Evolutionary conservation across 495 filamentous ascomycete genomes (phyloP).

Genomic region (Aspergillus mulundensis): DNA sequence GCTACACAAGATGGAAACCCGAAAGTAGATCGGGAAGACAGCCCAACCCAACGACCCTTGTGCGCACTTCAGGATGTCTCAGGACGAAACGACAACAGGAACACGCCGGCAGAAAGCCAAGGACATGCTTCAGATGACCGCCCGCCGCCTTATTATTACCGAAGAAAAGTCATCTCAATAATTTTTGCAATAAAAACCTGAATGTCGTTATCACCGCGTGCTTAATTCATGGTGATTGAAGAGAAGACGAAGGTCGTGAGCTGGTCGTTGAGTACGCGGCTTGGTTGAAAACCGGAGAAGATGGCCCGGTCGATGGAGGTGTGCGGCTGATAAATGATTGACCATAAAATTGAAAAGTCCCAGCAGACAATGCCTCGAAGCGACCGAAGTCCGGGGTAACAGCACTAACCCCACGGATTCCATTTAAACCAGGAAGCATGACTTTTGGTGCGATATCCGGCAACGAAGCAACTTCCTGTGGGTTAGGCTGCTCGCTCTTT

Average conservation of each 20-base stretch:
- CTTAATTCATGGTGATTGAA: slow-evolving; percentile 24
- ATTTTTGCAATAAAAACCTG: neutral
- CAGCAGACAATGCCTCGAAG: slow-evolving; percentile 25
- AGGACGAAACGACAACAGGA: slow-evolving; percentile 9
- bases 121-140: slow-evolving; percentile 7
- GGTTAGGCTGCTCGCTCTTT: slow-evolving; percentile 32
- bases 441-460: slow-evolving; percentile 34
- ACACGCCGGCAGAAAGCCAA: slow-evolving; percentile 9
- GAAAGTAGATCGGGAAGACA: neutral
- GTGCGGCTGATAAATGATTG: slow-evolving; percentile 31
- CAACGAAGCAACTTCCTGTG: slow-evolving; percentile 25
- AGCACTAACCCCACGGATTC: slow-evolving; percentile 36
- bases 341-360: slow-evolving; percentile 30
- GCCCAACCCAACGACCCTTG: slow-evolving; percentile 1
- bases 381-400: slow-evolving; percentile 24
- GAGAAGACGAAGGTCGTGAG: slow-evolving; percentile 32
- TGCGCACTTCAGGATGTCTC: neutral
- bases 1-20: slow-evolving; percentile 1
- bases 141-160: slow-evolving; percentile 14
- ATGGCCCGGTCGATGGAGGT: slow-evolving; percentile 36
- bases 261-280: slow-evolving; percentile 27
- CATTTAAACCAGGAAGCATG: slow-evolving; percentile 37
- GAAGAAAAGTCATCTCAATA: slow-evolving; percentile 15
- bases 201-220: neutral
- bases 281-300: slow-evolving; percentile 36